Evolutionary conservation across 2,329 filamentous ascomycete species (phyloP).

Genomic region (Calonectria multiphialidica): DNA sequence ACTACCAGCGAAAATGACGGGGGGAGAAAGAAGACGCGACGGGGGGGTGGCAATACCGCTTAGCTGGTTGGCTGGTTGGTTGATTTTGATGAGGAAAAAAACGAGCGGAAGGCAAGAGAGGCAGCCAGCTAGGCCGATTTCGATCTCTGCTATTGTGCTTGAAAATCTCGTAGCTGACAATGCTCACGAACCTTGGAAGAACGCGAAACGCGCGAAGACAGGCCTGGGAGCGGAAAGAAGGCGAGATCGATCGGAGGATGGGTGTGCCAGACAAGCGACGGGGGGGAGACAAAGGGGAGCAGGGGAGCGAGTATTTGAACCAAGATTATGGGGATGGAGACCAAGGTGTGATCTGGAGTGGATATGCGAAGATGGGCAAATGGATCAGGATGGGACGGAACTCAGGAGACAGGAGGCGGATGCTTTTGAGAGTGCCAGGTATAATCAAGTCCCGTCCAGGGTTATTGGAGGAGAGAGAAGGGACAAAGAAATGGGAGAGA

Average conservation of each 20-base stretch:
- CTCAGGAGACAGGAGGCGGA: slow-evolving; percentile 40
- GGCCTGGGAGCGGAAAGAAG: slow-evolving; percentile 40
- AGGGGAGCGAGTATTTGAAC: slow-evolving; percentile 52
- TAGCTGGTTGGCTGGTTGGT: slow-evolving; percentile 37
- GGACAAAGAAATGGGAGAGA: slow-evolving; percentile 32
- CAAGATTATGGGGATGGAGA: slow-evolving; percentile 47
- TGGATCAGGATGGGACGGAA: slow-evolving; percentile 44
- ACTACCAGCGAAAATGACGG: slow-evolving; percentile 40
- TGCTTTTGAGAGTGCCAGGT: slow-evolving; percentile 38
- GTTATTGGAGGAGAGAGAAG: slow-evolving; percentile 22
- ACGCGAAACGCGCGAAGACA: slow-evolving; percentile 33
- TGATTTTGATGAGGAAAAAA: slow-evolving; percentile 15
- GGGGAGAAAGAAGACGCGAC: slow-evolving; percentile 34
- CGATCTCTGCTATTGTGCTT: slow-evolving; percentile 15
- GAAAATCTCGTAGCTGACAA: slow-evolving; percentile 29
- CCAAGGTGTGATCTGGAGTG: slow-evolving; percentile 50
- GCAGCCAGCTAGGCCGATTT: slow-evolving; percentile 26
- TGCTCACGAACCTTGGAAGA: slow-evolving; percentile 35
- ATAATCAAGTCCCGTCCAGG: slow-evolving; percentile 31
- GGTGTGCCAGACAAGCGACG: slow-evolving; percentile 45
- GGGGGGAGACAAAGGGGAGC: slow-evolving; percentile 47
- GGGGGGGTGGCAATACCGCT: slow-evolving; percentile 47
- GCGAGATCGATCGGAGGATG: slow-evolving; percentile 46
- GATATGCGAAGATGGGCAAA: slow-evolving; percentile 49
- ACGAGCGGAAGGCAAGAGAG: slow-evolving; percentile 26